phyloP scores from a whole-genome alignment of 225 moss, liverwort and hornwort species.

The Pleurozium schreberi region DNA sequence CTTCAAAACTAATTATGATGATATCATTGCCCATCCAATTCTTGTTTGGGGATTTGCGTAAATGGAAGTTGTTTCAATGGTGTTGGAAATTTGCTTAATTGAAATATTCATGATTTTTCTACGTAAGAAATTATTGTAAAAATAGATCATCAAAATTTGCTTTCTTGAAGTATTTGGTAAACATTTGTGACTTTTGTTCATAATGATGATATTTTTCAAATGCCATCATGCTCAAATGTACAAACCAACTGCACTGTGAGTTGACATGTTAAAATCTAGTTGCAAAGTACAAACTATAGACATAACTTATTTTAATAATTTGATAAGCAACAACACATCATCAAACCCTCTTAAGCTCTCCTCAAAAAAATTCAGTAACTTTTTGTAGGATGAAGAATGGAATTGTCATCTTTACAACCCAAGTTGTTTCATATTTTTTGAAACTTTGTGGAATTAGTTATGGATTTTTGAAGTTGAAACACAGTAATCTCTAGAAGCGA shows the following conservation, averaged over 20 bases:
- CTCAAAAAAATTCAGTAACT: too few relatives aligned
- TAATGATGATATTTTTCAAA: too few relatives aligned
- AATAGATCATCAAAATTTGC: not conserved
- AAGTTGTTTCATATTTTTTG: too few relatives aligned
- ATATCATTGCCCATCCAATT: not conserved
- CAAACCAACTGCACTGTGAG: not conserved
- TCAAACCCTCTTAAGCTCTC: not conserved
- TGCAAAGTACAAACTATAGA: not conserved
- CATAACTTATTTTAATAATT: not conserved
- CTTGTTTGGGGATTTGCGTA: not conserved
- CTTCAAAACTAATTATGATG: not conserved
- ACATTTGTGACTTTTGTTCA: not conserved
- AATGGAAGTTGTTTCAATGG: not conserved
- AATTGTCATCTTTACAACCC: too few relatives aligned
- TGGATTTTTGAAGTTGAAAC: too few relatives aligned
- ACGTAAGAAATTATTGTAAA: not conserved
- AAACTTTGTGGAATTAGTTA: too few relatives aligned
- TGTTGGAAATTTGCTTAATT: fast-evolving
- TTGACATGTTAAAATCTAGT: not conserved
- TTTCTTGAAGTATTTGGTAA: not conserved
- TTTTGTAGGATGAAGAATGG: too few relatives aligned
- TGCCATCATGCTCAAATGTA: not conserved
- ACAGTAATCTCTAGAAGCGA: too few relatives aligned
- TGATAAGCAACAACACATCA: not conserved
- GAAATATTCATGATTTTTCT: not conserved